Conservation (phyloP, 2,329 filamentous ascomycete genomes). For the Penicillium sclerotigenum region DNA sequence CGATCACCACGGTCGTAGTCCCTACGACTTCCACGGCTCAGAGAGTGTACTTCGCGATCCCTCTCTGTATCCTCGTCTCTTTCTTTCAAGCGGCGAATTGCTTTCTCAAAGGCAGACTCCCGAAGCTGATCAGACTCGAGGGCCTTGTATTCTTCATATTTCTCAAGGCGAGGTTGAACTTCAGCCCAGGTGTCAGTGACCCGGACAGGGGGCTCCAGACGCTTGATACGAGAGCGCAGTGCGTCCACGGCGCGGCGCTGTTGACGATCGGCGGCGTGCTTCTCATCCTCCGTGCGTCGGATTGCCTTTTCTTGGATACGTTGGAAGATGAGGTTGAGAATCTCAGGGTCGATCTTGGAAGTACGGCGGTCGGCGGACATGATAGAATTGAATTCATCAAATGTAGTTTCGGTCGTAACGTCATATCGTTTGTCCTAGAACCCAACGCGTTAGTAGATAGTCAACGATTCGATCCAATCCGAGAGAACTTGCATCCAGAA, state of each 20-base stretch:
- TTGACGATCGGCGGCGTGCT: slow-evolving; percentile 74
- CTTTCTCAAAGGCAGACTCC: slow-evolving; percentile 83
- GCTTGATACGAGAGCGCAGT: slow-evolving; percentile 82
- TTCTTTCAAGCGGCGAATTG: slow-evolving; percentile 84
- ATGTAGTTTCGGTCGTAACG: slow-evolving; percentile 77
- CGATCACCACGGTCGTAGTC: slow-evolving; percentile 56
- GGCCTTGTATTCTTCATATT: slow-evolving; percentile 78
- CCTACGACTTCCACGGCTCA: slow-evolving; percentile 47
- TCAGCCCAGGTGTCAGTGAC: slow-evolving; percentile 83
- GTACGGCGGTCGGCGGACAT: slow-evolving; percentile 85
- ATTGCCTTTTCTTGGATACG: slow-evolving; percentile 83
- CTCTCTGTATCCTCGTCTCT: slow-evolving; percentile 78
- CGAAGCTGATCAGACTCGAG: slow-evolving; percentile 80
- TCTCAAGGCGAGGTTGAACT: slow-evolving; percentile 74
- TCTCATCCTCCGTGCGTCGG: slow-evolving; percentile 79
- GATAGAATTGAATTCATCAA: slow-evolving; percentile 80
- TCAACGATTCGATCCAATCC: not conserved
- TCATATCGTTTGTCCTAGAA: slow-evolving; percentile 83
- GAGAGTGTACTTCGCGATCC: slow-evolving; percentile 50
- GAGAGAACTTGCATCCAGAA: slow-evolving; percentile 69
- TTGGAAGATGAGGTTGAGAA: slow-evolving; percentile 77
- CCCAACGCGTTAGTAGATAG: slow-evolving; percentile 35
- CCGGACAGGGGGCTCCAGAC: slow-evolving; percentile 77
- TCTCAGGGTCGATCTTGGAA: slow-evolving; percentile 78
- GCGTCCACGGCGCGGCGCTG: slow-evolving; percentile 82